A percentile compares a stretch with the other conserved stretches of the same genome.
Evolutionary conservation across 352 stramenopile genomes (phyloP).

Genomic region (Phytophthora cajani): DNA sequence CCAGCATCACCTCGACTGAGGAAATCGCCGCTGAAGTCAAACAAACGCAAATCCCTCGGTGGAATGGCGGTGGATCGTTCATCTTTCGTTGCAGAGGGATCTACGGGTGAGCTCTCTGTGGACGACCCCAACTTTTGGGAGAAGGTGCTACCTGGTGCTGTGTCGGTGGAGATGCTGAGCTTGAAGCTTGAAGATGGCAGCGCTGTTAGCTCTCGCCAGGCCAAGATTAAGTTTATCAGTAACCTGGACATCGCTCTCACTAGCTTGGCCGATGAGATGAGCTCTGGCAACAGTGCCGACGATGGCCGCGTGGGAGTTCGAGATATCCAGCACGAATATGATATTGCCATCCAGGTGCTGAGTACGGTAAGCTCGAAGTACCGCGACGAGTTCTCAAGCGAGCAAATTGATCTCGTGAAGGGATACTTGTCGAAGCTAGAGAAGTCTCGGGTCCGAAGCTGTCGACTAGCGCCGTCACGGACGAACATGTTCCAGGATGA

Average conservation of each 20-base stretch:
- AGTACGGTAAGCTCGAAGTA: conserved; percentile 80
- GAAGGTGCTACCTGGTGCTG: conserved; percentile 88
- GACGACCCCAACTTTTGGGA: conserved; percentile 98
- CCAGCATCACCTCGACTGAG: conserved; percentile 32
- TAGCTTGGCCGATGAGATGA: conserved; percentile 73
- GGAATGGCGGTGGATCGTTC: conserved; percentile 87
- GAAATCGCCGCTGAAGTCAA: conserved; percentile 59
- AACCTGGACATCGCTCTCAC: conserved; percentile 85
- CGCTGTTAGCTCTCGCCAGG: conserved; percentile 76
- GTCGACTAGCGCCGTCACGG: conserved; percentile 51
- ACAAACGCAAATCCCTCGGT: conserved; percentile 77
- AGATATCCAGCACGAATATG: conserved; percentile 86
- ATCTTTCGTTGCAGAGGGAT: conserved; percentile 92
- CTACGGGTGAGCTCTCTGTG: conserved; percentile 92
- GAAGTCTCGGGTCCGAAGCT: conserved; percentile 85
- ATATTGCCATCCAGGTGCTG: conserved; percentile 87
- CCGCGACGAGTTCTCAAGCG: conserved; percentile 79
- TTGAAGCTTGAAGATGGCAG: conserved; percentile 89
- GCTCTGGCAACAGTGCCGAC: conserved; percentile 50
- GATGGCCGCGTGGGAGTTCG: conserved; percentile 46
- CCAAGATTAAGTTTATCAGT: conserved; percentile 91
- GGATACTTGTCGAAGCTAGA: conserved; percentile 77
- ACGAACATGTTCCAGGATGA: conserved; percentile 42
- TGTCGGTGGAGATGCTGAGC: conserved; percentile 88
- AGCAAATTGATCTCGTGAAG: conserved; percentile 85